Conservation (phyloP, 2,329 filamentous ascomycete genomes). For the Venturia oleaginea region DNA sequence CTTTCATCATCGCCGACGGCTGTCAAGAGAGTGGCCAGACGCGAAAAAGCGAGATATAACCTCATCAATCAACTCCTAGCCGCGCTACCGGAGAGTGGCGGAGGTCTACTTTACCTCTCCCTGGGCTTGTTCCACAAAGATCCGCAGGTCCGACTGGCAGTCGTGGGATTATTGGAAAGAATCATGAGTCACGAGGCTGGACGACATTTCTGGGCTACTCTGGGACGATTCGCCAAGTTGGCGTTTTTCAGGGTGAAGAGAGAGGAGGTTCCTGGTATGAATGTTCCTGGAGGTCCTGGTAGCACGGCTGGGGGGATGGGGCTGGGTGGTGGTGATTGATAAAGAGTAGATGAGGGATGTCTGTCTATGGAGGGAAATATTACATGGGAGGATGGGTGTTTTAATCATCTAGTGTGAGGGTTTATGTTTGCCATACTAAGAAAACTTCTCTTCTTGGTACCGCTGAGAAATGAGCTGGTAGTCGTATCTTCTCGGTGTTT, state of each 20-base stretch:
- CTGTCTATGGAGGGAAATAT: not conserved
- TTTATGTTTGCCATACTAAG: not conserved
- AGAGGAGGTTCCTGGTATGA: conserved; percentile 34
- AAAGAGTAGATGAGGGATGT: not conserved
- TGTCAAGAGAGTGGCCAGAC: conserved; percentile 24
- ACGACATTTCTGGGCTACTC: conserved; percentile 79
- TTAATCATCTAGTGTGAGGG: no score
- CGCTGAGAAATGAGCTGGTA: no score
- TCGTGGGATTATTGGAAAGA: conserved; percentile 71
- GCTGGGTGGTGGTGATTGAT: not conserved
- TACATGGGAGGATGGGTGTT: not conserved
- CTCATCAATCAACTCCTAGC: conserved; percentile 54
- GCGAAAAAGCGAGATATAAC: conserved; percentile 24
- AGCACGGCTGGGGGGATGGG: not conserved
- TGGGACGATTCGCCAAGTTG: conserved; percentile 82
- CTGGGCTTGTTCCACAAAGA: conserved; percentile 89
- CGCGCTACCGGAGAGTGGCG: conserved; percentile 75
- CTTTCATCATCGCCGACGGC: conserved; percentile 17
- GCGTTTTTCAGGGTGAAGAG: conserved; percentile 72
- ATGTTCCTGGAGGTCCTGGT: not conserved
- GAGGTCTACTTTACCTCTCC: conserved; percentile 82
- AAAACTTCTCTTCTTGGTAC: not conserved
- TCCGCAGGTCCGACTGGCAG: conserved; percentile 64
- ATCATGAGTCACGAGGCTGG: conserved; percentile 83
- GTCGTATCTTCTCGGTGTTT: no score